Conservation (phyloP, 208 protist genomes). For the Leishmania turanica region DNA sequence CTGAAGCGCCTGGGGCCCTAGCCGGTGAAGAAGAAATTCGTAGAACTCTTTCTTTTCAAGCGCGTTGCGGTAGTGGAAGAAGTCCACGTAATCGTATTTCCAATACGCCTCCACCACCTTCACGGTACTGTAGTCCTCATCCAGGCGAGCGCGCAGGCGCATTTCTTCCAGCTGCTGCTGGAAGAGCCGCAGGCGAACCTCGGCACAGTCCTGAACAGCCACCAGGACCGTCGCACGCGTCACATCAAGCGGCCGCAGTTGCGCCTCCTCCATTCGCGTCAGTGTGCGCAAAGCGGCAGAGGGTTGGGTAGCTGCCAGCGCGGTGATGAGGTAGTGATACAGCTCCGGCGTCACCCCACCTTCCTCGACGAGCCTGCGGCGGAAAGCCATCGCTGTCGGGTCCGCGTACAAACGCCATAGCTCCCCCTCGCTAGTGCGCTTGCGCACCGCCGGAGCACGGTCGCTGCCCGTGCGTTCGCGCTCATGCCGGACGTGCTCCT, state of each 20-base stretch:
- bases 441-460: slow-evolving; percentile 1
- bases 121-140: slow-evolving; percentile 55
- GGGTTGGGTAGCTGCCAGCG: slow-evolving; percentile 58
- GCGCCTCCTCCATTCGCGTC: slow-evolving; percentile 57
- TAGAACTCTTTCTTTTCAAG: slow-evolving; percentile 58
- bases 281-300: slow-evolving; percentile 78
- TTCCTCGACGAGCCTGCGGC: slow-evolving; percentile 46
- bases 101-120: slow-evolving; percentile 80
- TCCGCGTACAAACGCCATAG: slow-evolving; percentile 69
- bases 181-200: slow-evolving; percentile 61
- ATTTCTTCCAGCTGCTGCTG: slow-evolving; percentile 64
- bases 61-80: slow-evolving; percentile 81
- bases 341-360: slow-evolving; percentile 81
- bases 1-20: slow-evolving; percentile 50
- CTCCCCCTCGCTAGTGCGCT: slow-evolving; percentile 33
- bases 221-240: slow-evolving; percentile 73
- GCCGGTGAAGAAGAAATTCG: slow-evolving; percentile 52
- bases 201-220: slow-evolving; percentile 41
- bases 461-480: slow-evolving; percentile 26
- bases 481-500: slow-evolving; percentile 48
- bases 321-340: slow-evolving; percentile 88
- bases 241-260: slow-evolving; percentile 72
- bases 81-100: slow-evolving; percentile 82
- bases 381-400: slow-evolving; percentile 54
- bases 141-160: slow-evolving; percentile 38